Conservation (phyloP, 306 rosid species). For the Nissolia schottii region DNA sequence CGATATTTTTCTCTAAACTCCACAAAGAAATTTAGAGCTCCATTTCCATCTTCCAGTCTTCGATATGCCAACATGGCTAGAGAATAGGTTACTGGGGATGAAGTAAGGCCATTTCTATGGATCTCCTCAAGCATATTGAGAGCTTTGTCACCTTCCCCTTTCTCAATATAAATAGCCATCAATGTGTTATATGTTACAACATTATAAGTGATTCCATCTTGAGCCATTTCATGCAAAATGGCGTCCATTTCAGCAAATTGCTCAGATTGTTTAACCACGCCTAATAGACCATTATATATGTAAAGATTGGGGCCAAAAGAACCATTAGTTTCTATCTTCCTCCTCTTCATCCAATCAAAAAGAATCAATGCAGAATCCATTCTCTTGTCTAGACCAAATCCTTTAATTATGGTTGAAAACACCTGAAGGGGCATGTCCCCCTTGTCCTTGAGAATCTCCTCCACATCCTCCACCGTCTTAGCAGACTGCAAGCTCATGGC, state of each 20-base stretch:
- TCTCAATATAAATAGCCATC: constrained; percentile 74
- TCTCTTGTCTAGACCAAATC: constrained; percentile 76
- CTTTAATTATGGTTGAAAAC: constrained; percentile 66
- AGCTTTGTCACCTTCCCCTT: constrained; percentile 55
- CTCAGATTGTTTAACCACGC: constrained; percentile 77
- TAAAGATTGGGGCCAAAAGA: constrained; percentile 61
- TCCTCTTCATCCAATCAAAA: constrained; percentile 81
- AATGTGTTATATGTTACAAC: constrained; percentile 74
- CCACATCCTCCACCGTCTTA: constrained; percentile 69
- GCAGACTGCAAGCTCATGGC: constrained; percentile 50
- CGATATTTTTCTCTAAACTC: constrained; percentile 61
- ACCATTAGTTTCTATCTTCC: constrained; percentile 54
- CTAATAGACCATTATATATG: constrained; percentile 72
- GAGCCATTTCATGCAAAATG: constrained; percentile 62
- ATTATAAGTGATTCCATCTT: constrained; percentile 57
- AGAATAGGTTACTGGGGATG: constrained; percentile 74
- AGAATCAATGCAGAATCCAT: constrained; percentile 65
- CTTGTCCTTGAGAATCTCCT: constrained; percentile 63
- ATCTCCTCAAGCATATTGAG: constrained; percentile 66
- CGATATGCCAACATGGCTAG: constrained; percentile 71
- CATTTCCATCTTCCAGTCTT: constrained; percentile 72
- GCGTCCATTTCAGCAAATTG: constrained; percentile 49
- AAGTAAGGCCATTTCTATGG: constrained; percentile 51
- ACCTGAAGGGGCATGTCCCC: constrained; percentile 81
- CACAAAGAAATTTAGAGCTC: constrained; percentile 67